phyloP scores from a whole-genome alignment of 495 filamentous ascomycete species.

The Penicillium desertorum region DNA sequence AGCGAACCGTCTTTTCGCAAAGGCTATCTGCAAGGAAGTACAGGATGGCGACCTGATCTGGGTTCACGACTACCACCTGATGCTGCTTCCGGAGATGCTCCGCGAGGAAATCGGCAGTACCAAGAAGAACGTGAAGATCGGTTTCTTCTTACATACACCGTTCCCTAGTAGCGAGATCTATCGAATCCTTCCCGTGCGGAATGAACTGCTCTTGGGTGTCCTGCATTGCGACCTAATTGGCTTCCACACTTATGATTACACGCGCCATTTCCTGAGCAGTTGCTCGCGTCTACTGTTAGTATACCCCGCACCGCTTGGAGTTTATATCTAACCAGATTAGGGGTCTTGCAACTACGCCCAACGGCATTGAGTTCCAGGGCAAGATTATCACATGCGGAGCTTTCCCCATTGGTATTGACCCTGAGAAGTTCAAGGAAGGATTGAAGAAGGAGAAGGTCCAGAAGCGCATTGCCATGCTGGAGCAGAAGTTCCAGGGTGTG shows the following conservation, averaged over 20 bases:
- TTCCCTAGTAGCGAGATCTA: conserved; percentile 99
- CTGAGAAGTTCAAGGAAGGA: conserved; percentile 88
- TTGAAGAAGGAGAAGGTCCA: conserved; percentile 82
- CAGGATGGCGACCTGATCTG: conserved; percentile 90
- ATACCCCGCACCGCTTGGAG: background rate
- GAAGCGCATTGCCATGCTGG: conserved; percentile 79
- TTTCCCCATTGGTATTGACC: conserved; percentile 96
- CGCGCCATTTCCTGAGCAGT: conserved; percentile 88
- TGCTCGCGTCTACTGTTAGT: conserved; percentile 86
- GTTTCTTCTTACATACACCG: conserved; percentile 95
- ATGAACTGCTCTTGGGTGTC: conserved; percentile 80
- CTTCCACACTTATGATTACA: conserved; percentile 97
- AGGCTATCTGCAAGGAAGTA: conserved; percentile 74
- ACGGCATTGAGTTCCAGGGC: conserved; percentile 82
- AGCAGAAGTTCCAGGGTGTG: conserved; percentile 90
- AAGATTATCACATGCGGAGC: conserved; percentile 84
- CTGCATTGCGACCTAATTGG: conserved; percentile 91
- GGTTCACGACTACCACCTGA: conserved; percentile 98
- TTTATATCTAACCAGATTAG: conserved; percentile 39
- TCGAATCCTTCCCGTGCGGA: conserved; percentile 87
- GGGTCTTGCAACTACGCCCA: conserved; percentile 76
- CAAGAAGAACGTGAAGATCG: conserved; percentile 88
- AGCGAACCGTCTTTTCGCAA: conserved; percentile 85
- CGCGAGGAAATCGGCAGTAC: conserved; percentile 74
- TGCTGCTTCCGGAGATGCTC: conserved; percentile 92